Base-by-base conservation (phyloP, 768 basidiomycete genomes). In the Boletus pseudopeckii region DNA sequence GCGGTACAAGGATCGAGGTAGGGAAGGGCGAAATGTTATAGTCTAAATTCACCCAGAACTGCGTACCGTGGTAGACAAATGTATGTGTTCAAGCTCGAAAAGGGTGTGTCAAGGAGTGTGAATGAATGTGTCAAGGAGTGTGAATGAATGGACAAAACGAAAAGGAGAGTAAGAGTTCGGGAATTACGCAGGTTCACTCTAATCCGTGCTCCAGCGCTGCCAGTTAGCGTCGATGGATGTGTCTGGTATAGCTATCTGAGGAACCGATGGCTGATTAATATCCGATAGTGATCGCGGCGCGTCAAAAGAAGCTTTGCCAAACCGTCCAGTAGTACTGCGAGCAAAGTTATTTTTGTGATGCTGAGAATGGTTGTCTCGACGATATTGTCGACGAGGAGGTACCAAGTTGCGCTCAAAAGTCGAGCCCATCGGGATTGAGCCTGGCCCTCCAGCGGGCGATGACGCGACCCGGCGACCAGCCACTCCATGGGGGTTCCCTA, bases 381-480 rank as follows among this genome's bases (percentile, higher is more conserved):
- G 68, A 50, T 62, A 65, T 26, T 71, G 70, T 32, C 68, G 65
- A 28, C 68, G 69, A 43, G 69, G 60, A 26, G 68, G 70, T 9
- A 58, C 46, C 9, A 39, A 18, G 20, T 61, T 54, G 41, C 64
- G 70, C 46, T 71, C 68, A 15, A 52, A 60, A 28, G 17, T 52
- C 18, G 68, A 45, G 28, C 54, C 39, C 55, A 56, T 45, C 14
- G 54, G 50, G 28, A 47, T 50, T 5, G 59, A 40, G 17, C 34
- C 36, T 33, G 66, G 52, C 18, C 62, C 62, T 43, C 59, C 56
- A 38, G 50, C 38, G 6, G 63, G 47, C 15, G 59, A 48, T 45
- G 63, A 45, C 22, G 58, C 32, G 32, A 54, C 52, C 37, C 54
- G 59, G 38, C 57, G 59, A 42, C 66, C 46, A 37, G 58, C 55